These are phyloP conservation scores for Aspergillus viridinutans DNA, from an alignment of 2,329 filamentous ascomycete genomes.

Conservation along the genomic window DNA sequence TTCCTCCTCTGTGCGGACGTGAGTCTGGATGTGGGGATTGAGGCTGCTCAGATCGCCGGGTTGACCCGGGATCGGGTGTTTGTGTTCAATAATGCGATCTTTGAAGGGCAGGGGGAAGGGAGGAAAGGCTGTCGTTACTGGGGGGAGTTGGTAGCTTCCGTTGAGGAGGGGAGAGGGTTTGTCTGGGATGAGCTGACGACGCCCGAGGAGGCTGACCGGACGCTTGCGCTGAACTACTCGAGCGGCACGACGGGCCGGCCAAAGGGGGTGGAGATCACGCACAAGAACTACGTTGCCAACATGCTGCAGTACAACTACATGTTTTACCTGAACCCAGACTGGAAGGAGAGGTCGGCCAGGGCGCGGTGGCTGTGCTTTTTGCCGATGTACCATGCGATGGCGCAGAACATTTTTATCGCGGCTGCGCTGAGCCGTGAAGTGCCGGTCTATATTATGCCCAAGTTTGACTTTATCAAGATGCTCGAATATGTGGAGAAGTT, in stretches of 20 bases:
- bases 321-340: constrained; percentile 45
- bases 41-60: constrained; percentile 59
- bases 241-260: constrained; percentile 71
- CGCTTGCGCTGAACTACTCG: constrained; percentile 70
- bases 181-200: constrained; percentile 51
- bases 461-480: constrained; percentile 71
- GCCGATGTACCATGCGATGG: constrained; percentile 72
- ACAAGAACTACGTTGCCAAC: constrained; percentile 72
- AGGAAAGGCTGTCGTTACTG: constrained; percentile 54
- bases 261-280: constrained; percentile 80
- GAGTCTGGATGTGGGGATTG: constrained; percentile 59
- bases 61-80: constrained; percentile 57
- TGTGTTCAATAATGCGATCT: constrained; percentile 58
- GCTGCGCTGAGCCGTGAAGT: constrained; percentile 48
- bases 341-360: constrained; percentile 40
- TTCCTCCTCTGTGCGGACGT: constrained; percentile 60
- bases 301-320: constrained; percentile 56
- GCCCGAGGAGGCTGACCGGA: constrained; percentile 39
- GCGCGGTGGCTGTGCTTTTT: constrained; percentile 61
- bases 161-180: constrained; percentile 53
- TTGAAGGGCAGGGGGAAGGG: constrained; percentile 38
- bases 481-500: constrained; percentile 64
- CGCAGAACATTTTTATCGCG: constrained; percentile 67
- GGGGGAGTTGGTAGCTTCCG: constrained; percentile 56
- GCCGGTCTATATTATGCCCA: constrained; percentile 72